Evolutionary conservation across 768 basidiomycete species (phyloP).

Genomic region (Pholiota conissans): DNA sequence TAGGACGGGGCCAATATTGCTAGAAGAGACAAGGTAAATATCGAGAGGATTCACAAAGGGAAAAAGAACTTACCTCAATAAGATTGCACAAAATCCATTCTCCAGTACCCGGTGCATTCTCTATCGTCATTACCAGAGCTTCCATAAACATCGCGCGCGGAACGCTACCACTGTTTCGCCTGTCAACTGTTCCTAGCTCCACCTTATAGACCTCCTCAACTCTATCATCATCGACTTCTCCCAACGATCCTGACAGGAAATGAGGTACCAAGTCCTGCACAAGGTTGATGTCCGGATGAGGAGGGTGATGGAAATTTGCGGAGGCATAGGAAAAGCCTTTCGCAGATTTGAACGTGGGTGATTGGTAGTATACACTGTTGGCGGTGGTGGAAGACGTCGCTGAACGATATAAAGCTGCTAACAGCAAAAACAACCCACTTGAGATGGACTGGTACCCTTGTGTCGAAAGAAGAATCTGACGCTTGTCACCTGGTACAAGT

Average conservation of each 20-base stretch:
- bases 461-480: slow-evolving; percentile 41
- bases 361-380: slow-evolving; percentile 1
- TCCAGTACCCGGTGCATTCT: slow-evolving; percentile 42
- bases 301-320: slow-evolving; percentile 16
- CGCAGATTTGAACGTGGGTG: slow-evolving; percentile 13
- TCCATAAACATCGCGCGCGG: slow-evolving; percentile 42
- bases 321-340: background rate
- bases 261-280: slow-evolving; percentile 43
- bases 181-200: slow-evolving; percentile 35
- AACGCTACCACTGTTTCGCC: slow-evolving; percentile 27
- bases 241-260: slow-evolving; percentile 46
- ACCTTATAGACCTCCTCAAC: slow-evolving; percentile 54
- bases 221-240: slow-evolving; percentile 43
- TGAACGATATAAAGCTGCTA: slow-evolving; percentile 36
- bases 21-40: slow-evolving; percentile 18
- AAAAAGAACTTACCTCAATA: slow-evolving; percentile 42
- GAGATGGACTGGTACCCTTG: slow-evolving; percentile 51
- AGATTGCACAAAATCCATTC: slow-evolving; percentile 50
- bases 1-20: slow-evolving; percentile 51
- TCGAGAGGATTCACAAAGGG: background rate
- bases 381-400: slow-evolving; percentile 9
- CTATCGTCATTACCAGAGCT: slow-evolving; percentile 50
- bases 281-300: slow-evolving; percentile 21
- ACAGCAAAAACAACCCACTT: slow-evolving; percentile 51
- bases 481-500: slow-evolving; percentile 42